Base-by-base conservation (phyloP, 441 rosid genomes). In the Pelargonium cotyledonis region DNA sequence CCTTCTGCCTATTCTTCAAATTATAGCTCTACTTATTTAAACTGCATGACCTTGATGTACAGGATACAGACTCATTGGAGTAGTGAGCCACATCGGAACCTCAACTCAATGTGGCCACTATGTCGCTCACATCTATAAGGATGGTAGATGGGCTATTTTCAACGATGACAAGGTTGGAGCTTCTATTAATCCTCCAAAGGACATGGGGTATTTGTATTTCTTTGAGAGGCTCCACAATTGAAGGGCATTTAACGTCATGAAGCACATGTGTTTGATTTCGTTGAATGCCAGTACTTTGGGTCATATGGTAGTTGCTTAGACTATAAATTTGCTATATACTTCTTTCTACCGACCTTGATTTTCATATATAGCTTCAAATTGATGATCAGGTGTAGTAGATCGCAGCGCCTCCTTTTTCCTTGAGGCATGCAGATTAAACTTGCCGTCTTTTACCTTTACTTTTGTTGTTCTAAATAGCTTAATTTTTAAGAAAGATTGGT, bases 121-220 rank as follows among this genome's bases (percentile, higher is more conserved):
- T 23, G 99, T 92, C 1, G 98, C 99, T 8, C 99, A 95, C 82
- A 82, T 95, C 41, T 62, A 80, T 16, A 92, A 95, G 80, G 89
- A 90, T 57, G 96, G 98, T 1, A 86, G 89, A 68, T 95, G 99
- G 98, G 90, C 80, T 14, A 92, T 92, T 29, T 92, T 90, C 89
- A 95, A 92, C 10, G 99, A 95, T 73, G 79, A 73, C 76, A 95
- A 90, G 86, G 99, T 95, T 3, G 99, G 93, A 8, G 85, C 85
- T 73, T 92, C 97, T 23, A 80, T 86, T 26, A 82, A 88, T 63
- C 96, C 95, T 2, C 98, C 97, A 1, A 92, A 92, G 84, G 99
- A 95, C 83, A 86, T 92, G 98, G 98, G 99, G 2, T 95, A 95
- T 70, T 69, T 92, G 72, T 95, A 95, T 82, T 92, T 95, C 85